Evolutionary conservation across 2,329 filamentous ascomycete species (phyloP), one percentile per base, ranked within the genome.

Genomic region (Epichloe baconii): DNA sequence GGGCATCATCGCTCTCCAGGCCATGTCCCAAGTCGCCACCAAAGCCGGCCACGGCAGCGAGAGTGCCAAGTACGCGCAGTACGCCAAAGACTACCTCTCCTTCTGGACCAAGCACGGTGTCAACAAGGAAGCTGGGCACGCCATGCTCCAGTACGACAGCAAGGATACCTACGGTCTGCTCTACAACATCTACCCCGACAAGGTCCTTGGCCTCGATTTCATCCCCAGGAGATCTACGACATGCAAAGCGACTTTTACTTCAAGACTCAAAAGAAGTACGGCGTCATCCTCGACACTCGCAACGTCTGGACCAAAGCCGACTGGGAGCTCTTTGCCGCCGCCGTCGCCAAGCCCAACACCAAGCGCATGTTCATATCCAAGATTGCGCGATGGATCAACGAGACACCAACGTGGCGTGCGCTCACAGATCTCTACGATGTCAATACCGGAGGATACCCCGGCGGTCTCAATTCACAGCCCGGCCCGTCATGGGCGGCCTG

Each of bases 281-380:
- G 87, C n/a, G 75, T 94, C 0, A 84, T 88, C 0, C 80, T 95
- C 10, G 88, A 95, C 69, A 84, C 79, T 44, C 80, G 88, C 47
- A 86, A 93, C 68, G 71, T 83, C 1, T 91, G 88, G 70, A 86
- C 87, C 55, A 95, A 95, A 70, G 81, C 80, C 0, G 88, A 95
- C 70, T 95, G 88, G 88, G 82, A 90, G 63, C 81, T 93, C 64
- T 90, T 89, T 69, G 79, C 80, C 5, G 88, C 88, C n/a, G 84
- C 88, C 10, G 82, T 90, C 11, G 78, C 86, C 0, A 75, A 74
- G 42, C 65, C 72, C 49, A 66, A 72, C 34, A 85, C 85, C 1
- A 75, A 80, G 50, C 67, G 73, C 11, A 73, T 82, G 63, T 86
- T 95, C 58, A 72, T 91, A 48, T 71, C 79, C 47, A 76, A 79